Evolutionary conservation across 2,329 filamentous ascomycete genomes (phyloP).

Genomic region (Pseudogymnoascus sp.): DNA sequence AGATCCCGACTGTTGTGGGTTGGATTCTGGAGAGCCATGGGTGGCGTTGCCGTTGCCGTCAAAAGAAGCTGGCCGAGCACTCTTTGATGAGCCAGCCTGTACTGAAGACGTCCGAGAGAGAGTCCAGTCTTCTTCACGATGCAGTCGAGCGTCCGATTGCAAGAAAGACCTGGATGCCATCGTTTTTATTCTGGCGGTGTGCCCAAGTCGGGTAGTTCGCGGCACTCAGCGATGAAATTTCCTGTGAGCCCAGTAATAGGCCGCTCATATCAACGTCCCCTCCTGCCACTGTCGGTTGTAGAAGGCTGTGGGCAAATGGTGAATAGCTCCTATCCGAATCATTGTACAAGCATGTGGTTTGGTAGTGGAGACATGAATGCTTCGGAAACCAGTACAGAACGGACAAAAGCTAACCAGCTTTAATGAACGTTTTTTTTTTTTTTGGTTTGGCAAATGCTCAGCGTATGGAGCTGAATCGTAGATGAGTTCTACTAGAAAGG

Average conservation of each 20-base stretch:
- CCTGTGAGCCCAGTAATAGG: background rate
- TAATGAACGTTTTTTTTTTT: background rate
- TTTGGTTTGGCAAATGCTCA: background rate
- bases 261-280: background rate
- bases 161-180: background rate
- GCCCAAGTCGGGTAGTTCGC: background rate
- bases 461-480: background rate
- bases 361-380: background rate
- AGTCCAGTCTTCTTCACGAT: constrained; percentile 10
- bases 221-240: background rate
- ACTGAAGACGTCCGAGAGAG: background rate
- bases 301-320: background rate
- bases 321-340: constrained; percentile 1
- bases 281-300: background rate
- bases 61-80: background rate
- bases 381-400: background rate
- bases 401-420: background rate
- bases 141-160: background rate
- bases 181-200: background rate
- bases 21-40: constrained; percentile 5
- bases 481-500: background rate
- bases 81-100: background rate
- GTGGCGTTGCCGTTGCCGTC: constrained; percentile 11
- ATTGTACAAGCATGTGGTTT: constrained; percentile 4
- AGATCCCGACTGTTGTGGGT: background rate